These are phyloP conservation scores for Acanthamoeba healyi DNA, from an alignment of 208 protist genomes.

Conservation along the genomic window DNA sequence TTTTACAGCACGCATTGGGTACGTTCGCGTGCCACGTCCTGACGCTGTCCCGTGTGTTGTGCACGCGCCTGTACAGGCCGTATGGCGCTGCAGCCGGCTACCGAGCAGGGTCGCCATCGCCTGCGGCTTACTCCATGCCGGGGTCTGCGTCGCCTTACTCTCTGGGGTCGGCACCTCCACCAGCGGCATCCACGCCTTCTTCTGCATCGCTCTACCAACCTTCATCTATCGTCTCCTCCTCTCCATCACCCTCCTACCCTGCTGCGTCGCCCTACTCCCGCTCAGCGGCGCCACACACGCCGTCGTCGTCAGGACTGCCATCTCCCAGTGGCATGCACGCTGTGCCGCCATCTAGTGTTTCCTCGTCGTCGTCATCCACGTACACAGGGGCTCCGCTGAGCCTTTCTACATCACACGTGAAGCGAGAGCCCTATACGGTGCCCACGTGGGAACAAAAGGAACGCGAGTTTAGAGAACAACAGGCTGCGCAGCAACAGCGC, in stretches of 20 bases:
- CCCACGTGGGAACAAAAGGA: constrained; percentile 54
- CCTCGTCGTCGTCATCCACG: not conserved
- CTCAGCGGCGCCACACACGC: not conserved
- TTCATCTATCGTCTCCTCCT: not conserved
- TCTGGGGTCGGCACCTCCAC: not conserved
- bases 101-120: not conserved
- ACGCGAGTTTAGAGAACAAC: constrained; percentile 28
- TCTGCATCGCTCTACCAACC: not conserved
- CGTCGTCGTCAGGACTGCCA: not conserved
- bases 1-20: no score
- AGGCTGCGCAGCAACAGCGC: not conserved
- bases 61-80: not conserved
- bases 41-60: not conserved
- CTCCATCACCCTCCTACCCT: not conserved
- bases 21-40: no score
- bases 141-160: not conserved
- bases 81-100: not conserved
- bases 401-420: not conserved
- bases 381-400: not conserved
- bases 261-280: not conserved
- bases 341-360: not conserved
- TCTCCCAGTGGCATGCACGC: not conserved
- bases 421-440: constrained; percentile 2
- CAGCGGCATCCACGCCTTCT: not conserved
- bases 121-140: not conserved